Evolutionary conservation across 129 eudicot species (phyloP), one percentile per base, ranked within the genome.

Genomic region (Artemisia annua): DNA sequence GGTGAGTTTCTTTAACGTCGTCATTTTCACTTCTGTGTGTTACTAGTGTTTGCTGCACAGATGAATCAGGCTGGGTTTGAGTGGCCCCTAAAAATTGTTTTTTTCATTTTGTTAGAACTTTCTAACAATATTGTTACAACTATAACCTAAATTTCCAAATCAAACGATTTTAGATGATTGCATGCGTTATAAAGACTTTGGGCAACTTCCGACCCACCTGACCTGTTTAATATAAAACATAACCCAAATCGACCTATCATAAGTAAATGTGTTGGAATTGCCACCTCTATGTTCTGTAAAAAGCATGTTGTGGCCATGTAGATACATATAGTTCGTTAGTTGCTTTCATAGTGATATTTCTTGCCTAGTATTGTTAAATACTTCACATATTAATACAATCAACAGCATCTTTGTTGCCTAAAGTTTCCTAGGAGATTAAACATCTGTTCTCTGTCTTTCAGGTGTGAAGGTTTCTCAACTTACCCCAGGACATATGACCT

Each of bases 401-500:
- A 11, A 19, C 39, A 16, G 13, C 9, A 48, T 26, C 49, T 50
- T 35, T 59, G 8, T 30, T 49, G 9, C 6, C 63, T 11, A 59
- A 51, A 1, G 11, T 39, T 70, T 54, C 39, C 1, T 20, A 18
- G 26, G 48, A 63, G 19, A 49, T 75, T 16, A 62, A 50, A 52
- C 54, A 20, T 57, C n/a, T 54, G 56, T 63, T 43, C 32, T 17
- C 46, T 66, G 61, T 66, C 32, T 66, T 66, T 35, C 80, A 92
- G 98, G 98, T 92, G 98, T 78, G 98, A 92, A 79, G 98, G 91
- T 54, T 89, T 92, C 83, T 92, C 98, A 13, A 61, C 98, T 79
- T 89, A 92, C 80, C 98, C 98, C 7, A 92, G 98, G 78, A 92
- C 98, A 19, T 92, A 92, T 61, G 98, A 92, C 62, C 84, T 89